phyloP scores from a whole-genome alignment of 2,329 filamentous ascomycete species.

The Ambrosiella xylebori region DNA sequence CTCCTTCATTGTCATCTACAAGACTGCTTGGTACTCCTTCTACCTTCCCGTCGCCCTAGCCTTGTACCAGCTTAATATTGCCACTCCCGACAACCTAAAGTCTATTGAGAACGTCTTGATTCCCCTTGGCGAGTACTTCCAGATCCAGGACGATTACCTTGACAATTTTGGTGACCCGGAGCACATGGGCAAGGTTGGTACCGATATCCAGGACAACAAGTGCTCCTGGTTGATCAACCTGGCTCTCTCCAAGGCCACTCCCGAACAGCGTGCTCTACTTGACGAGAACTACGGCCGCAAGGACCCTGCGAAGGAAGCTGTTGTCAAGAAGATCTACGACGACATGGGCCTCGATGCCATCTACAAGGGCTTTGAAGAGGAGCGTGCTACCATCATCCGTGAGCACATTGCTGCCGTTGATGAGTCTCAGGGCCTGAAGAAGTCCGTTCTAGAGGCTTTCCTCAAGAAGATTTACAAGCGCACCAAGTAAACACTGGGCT shows the following conservation, averaged over 20 bases:
- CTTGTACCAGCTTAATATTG: slow-evolving; percentile 67
- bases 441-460: slow-evolving; percentile 76
- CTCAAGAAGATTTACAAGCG: slow-evolving; percentile 96
- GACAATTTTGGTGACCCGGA: slow-evolving; percentile 91
- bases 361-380: slow-evolving; percentile 83
- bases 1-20: slow-evolving; percentile 97
- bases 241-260: slow-evolving; percentile 60
- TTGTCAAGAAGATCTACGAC: slow-evolving; percentile 75
- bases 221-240: slow-evolving; percentile 98
- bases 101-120: slow-evolving; percentile 84
- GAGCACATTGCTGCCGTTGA: slow-evolving; percentile 63
- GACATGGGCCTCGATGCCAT: slow-evolving; percentile 69
- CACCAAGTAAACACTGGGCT: slow-evolving; percentile 51
- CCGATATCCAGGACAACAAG: slow-evolving; percentile 99
- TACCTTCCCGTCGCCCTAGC: slow-evolving; percentile 91
- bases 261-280: slow-evolving; percentile 73
- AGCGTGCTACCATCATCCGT: slow-evolving; percentile 60
- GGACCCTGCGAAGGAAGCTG: slow-evolving; percentile 63
- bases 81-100: slow-evolving; percentile 76
- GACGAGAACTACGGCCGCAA: slow-evolving; percentile 92
- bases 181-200: slow-evolving; percentile 94
- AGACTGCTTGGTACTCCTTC: slow-evolving; percentile 98
- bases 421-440: slow-evolving; percentile 77
- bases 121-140: slow-evolving; percentile 96
- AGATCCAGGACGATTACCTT: slow-evolving; percentile 96